Conservation (phyloP, 2,329 filamentous ascomycete species). For the Cytospora leucostoma region DNA sequence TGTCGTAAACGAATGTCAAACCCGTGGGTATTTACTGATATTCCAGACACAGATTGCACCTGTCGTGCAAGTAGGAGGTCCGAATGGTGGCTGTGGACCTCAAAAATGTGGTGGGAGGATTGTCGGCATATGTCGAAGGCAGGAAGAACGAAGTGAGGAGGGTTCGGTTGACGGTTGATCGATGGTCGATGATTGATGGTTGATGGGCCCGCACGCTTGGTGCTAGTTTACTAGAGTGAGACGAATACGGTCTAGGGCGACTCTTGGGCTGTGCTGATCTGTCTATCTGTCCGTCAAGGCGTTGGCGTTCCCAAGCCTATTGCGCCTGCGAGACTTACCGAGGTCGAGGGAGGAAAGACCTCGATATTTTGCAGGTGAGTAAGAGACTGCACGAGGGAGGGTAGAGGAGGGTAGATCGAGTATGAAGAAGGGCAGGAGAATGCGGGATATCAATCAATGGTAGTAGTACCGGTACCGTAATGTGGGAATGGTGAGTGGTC, state of each 20-base stretch:
- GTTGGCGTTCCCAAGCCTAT: neutral
- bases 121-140: constrained; percentile 5
- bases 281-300: constrained; percentile 3
- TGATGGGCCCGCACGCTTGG: constrained; percentile 15
- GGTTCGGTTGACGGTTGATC: neutral
- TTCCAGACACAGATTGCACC: neutral
- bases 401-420: constrained; percentile 6
- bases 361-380: neutral
- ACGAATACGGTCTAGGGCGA: constrained; percentile 21
- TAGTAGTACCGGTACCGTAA: neutral
- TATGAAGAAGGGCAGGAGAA: constrained; percentile 10
- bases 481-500: neutral
- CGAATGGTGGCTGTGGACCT: neutral
- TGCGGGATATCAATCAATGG: constrained; percentile 13
- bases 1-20: neutral
- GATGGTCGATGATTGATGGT: constrained; percentile 2
- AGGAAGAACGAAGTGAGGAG: constrained; percentile 2
- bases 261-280: constrained; percentile 10
- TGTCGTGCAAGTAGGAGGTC: neutral
- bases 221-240: constrained; percentile 21
- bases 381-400: constrained; percentile 3
- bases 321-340: neutral
- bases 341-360: constrained; percentile 3
- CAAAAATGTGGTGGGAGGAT: neutral
- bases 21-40: neutral